Conservation (phyloP, 140 eudicot genomes). For the Stevia rebaudiana region DNA sequence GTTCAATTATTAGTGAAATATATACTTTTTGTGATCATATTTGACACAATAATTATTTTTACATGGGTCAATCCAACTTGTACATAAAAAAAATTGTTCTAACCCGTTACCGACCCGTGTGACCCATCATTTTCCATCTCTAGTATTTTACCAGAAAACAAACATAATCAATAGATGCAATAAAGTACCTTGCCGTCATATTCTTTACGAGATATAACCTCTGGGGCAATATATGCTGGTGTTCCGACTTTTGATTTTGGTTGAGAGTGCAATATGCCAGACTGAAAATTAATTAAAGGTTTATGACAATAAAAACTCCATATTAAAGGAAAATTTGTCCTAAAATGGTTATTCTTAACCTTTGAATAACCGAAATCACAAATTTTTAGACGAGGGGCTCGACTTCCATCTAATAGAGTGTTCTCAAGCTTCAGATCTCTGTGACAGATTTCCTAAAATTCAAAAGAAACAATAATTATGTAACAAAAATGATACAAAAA, state of each 20-base stretch:
- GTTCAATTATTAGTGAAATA: background rate
- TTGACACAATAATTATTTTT: background rate
- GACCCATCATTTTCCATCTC: background rate
- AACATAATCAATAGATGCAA: background rate
- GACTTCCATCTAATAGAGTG: conserved; percentile 92
- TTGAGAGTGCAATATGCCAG: conserved; percentile 76
- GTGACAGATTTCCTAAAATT: conserved; percentile 81
- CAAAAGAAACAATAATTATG: background rate
- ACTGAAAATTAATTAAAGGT: conserved; percentile 33
- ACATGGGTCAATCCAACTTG: background rate
- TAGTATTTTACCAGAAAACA: background rate
- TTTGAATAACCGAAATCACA: conserved; percentile 97
- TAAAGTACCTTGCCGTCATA: conserved; percentile 85
- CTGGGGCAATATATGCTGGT: conserved; percentile 96
- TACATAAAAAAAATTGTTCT: background rate
- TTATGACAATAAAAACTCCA: background rate
- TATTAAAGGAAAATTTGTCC: conserved; percentile 3
- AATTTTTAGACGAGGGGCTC: conserved; percentile 81
- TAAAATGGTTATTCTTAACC: conserved; percentile 33
- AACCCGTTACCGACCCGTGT: background rate
- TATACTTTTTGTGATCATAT: background rate
- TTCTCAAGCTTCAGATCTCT: conserved; percentile 93
- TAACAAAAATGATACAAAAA: background rate
- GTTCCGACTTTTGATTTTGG: conserved; percentile 96
- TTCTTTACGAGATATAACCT: conserved; percentile 80